Evolutionary conservation across 306 rosid species (phyloP), one percentile per base, ranked within the genome.

Genomic region (barrel medic (Medicago truncatula)): DNA sequence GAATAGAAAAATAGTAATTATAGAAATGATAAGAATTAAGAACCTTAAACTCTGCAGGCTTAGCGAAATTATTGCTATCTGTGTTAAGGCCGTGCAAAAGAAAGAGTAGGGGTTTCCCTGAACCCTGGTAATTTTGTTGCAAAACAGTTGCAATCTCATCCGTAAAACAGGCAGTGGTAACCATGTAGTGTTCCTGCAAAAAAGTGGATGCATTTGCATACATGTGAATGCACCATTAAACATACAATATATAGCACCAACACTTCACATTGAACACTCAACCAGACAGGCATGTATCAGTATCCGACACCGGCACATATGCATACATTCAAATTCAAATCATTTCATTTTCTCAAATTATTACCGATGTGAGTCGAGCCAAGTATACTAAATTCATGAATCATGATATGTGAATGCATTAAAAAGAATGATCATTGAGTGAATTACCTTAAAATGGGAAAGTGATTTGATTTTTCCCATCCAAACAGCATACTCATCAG

Each of bases 401-500:
- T 21, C 23, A 21, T 23, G 28, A 23, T 23, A 60, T 10, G 39
- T 7, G 11, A 40, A 50, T 9, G 31, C 70, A 74, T 44, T 0
- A 28, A 59, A 63, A 41, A 20, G 28, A 18, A 7, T 39, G 4
- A 76, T 38, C 14, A 78, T 66, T 56, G 23, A 40, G 5, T 17
- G 17, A 77, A 77, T 75, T 67, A 93, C 97, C 97, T 91, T 85
- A 75, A 87, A 89, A 86, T 80, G 67, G 9, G 84, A 44, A 43
- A 81, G 79, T 17, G 88, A 78, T 79, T 89, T 86, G 64, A 93
- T 91, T 75, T 89, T 84, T 67, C 98, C 98, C 89, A 80, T 59
- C 98, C 98, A 93, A 59, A 93, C 94, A 79, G 96, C 98, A 82
- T 93, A 93, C 16, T 85, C 97, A 38, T 86, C 76, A 72, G 98